Evolutionary conservation across 129 eudicot genomes (phyloP), one percentile per base, ranked within the genome.

Genomic region (Pittosporum tobira): DNA sequence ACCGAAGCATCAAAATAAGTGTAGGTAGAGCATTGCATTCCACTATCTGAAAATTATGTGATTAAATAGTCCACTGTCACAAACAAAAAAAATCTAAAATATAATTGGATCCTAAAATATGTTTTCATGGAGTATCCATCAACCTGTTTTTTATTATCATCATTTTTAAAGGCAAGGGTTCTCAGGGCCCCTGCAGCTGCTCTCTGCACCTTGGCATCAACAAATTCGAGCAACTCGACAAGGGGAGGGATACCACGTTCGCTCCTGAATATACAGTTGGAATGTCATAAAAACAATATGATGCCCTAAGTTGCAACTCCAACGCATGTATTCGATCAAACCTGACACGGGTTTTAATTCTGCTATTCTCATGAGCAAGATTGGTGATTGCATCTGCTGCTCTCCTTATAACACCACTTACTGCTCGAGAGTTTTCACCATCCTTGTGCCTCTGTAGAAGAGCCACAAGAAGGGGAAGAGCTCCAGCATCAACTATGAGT

Each of bases 231-330:
- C 75, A 93, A 71, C 40, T 81, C 88, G 70, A 93, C 99, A 54
- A 93, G 96, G 38, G 94, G 96, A 43, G 99, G 94, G 53, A 93
- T 93, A 27, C 94, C 99, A 56, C 88, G 94, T 70, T 93, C 99
- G 70, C 80, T 36, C 82, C 99, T 93, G 63, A 64, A 40, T 30
- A 49, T 18, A 42, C 53, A 51, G 48, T 13, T 15, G 29, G n/a
- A 20, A 30, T 45, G 43, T 55, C 11, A 28, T 5, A 65, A 20
- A 42, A 59, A 14, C 51, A 11, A 58, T 23, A 25, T 43, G 12
- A 28, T 37, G 57, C 29, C 31, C 25, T 45, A 22, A 37, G 28
- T 27, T 16, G 61, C 30, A 62, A 27, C 34, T 47, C 51, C 15
- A 43, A 48, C 57, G 10, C 8, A 23, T 25, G n/a, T 0, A 57